Percentiles rank a stretch among this genome's conserved stretches.
phyloP scores from a whole-genome alignment of 352 stramenopile species.

The Peronospora farinosa region DNA sequence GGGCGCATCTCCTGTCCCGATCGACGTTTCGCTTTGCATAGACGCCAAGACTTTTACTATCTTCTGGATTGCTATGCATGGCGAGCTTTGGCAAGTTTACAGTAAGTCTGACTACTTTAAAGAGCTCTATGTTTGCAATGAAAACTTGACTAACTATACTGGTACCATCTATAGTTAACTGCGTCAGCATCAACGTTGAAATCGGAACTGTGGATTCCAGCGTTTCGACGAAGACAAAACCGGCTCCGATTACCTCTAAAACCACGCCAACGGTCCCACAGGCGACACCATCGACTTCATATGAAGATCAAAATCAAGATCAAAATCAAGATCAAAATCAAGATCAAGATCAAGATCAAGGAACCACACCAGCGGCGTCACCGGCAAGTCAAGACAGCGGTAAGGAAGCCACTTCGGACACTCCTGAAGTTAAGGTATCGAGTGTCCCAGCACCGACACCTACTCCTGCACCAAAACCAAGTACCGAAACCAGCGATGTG shows the following conservation, averaged over 20 bases:
- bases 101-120: constrained; percentile 13
- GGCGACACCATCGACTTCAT: constrained; percentile 9
- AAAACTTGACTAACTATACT: constrained; percentile 1
- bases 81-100: constrained; percentile 53
- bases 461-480: neutral
- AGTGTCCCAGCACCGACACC: neutral
- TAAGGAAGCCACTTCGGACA: neutral
- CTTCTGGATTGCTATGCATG: constrained; percentile 52
- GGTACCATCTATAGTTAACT: constrained; percentile 29
- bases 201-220: constrained; percentile 6
- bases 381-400: neutral
- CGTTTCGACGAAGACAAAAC: constrained; percentile 3
- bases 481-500: neutral
- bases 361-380: neutral
- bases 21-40: constrained; percentile 34
- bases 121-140: neutral
- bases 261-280: constrained; percentile 7
- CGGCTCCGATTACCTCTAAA: constrained; percentile 6
- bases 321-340: too few relatives aligned
- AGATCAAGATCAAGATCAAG: too few relatives aligned
- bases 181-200: constrained; percentile 25
- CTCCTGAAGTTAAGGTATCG: constrained; percentile 1
- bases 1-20: constrained; percentile 27
- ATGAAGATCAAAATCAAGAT: neutral
- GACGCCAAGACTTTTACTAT: constrained; percentile 37